phyloP scores from a whole-genome alignment of 1,284 basidiomycete genomes.

The Rhodotorula sp. region DNA sequence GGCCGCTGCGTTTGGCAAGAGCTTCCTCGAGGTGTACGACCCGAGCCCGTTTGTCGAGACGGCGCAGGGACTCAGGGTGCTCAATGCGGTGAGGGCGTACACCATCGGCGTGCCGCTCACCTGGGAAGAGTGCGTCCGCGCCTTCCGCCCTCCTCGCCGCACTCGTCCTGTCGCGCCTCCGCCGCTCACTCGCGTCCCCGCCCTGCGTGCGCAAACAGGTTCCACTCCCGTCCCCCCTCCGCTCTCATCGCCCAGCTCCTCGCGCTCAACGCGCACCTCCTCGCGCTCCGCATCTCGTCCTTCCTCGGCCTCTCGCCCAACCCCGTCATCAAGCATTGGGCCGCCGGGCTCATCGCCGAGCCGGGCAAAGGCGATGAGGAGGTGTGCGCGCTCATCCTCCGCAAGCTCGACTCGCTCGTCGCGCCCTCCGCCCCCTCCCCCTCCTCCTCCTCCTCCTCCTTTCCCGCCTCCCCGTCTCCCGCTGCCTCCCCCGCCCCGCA shows the following conservation, averaged over 20 bases:
- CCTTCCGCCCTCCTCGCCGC: background rate
- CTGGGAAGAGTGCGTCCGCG: slow-evolving; percentile 70
- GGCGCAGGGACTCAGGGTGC: slow-evolving; percentile 88
- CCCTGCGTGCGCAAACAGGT: slow-evolving; percentile 22
- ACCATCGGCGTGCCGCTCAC: slow-evolving; percentile 93
- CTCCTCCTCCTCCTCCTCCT: background rate
- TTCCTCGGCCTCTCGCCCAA: slow-evolving; percentile 82
- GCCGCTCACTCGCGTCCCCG: too few species aligned
- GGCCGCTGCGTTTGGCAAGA: slow-evolving; percentile 93
- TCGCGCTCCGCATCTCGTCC: slow-evolving; percentile 86
- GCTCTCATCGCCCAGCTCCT: slow-evolving; percentile 79
- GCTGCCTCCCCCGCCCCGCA: background rate
- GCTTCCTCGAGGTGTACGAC: slow-evolving; percentile 89
- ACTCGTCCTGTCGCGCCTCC: too few species aligned
- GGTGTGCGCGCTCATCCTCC: slow-evolving; percentile 45
- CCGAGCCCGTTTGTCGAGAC: slow-evolving; percentile 86
- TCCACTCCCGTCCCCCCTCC: slow-evolving; percentile 34
- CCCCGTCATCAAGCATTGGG: slow-evolving; percentile 92
- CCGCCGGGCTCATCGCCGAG: slow-evolving; percentile 81
- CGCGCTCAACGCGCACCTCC: slow-evolving; percentile 82
- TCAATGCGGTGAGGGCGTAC: slow-evolving; percentile 87
- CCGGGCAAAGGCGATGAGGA: slow-evolving; percentile 18
- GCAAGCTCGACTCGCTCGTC: slow-evolving; percentile 26
- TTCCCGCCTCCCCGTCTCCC: slow-evolving; percentile 54
- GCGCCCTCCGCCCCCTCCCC: background rate